Evolutionary conservation across 345 rosid species (phyloP).

Genomic region (Aquilaria sinensis): DNA sequence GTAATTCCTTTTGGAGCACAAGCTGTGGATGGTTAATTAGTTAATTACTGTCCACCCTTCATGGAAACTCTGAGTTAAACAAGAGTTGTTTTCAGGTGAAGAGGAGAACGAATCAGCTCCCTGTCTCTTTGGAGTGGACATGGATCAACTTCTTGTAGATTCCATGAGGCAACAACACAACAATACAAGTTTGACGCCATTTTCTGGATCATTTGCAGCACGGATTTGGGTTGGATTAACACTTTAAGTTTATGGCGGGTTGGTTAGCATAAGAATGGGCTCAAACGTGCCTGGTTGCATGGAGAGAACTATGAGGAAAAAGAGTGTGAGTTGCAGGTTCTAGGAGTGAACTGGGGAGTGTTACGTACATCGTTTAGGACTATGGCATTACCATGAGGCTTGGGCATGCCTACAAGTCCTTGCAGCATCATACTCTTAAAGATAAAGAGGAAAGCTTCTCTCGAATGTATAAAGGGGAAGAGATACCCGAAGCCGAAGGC

Average conservation of each 20-base stretch:
- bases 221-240: neutral
- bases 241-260: slow-evolving; percentile 29
- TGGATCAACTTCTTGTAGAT: slow-evolving; percentile 32
- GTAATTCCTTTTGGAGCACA: slow-evolving; percentile 56
- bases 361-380: slow-evolving; percentile 82
- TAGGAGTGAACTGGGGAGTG: slow-evolving; percentile 73
- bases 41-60: slow-evolving; percentile 20
- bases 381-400: slow-evolving; percentile 89
- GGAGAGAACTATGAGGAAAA: slow-evolving; percentile 63
- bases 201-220: neutral
- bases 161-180: slow-evolving; percentile 26
- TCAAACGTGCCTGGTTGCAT: slow-evolving; percentile 72
- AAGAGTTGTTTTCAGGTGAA: slow-evolving; percentile 15
- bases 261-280: slow-evolving; percentile 72
- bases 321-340: slow-evolving; percentile 49
- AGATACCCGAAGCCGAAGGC: too few species aligned
- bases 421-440: slow-evolving; percentile 43
- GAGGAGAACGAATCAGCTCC: slow-evolving; percentile 24
- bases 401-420: slow-evolving; percentile 83
- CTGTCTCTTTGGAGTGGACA: slow-evolving; percentile 28
- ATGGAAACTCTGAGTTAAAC: slow-evolving; percentile 5
- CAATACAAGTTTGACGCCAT: neutral
- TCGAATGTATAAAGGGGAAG: too few species aligned
- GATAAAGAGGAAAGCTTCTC: too few species aligned
- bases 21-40: slow-evolving; percentile 26